Base-by-base conservation (phyloP, 2,329 filamentous ascomycete genomes). In the Ciborinia camelliae region DNA sequence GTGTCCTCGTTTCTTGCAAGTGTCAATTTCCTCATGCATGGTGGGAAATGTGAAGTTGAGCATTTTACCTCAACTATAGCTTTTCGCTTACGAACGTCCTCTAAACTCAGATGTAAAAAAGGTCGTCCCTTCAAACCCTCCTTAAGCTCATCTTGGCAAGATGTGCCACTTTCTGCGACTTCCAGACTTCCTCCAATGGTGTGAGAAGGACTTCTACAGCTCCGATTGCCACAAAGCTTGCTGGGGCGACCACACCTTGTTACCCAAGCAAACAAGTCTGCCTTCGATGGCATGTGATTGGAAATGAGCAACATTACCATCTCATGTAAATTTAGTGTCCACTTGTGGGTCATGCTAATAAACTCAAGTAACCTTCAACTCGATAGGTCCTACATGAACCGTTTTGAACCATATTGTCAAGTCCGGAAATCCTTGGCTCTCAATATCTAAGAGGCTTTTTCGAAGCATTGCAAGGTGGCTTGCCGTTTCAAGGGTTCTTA, bases 151-250 rank as follows among this genome's bases (percentile, higher is more conserved):
- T n/a, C 6, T 30, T 15, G 58, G 12, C 32, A 39, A 4, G 14
- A 14, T 30, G 12, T 8, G 9, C 45, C 15, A 12, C 14, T 26
- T 28, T 0, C 4, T 28, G 20, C 15, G 10, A 30, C 2, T 54
- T 39, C 52, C 23, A 8, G 0, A n/a, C 26, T 26, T 28, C 48
- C 30, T 5, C 43, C 57, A 23, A 60, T 37, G n/a, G 37, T 23
- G 30, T 60, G 57, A 6, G 57, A 60, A 37, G 43, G 41, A 18
- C 57, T 41, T 23, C 41, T 23, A 60, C 57, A 60, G 4, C 43
- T 20, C 2, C 32, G 5, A 3, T 60, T 48, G 3, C 57, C 57
- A 26, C 57, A 60, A 35, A 60, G 57, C 43, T 48, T 60, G 2
- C 41, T 37, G 15, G 39, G 26, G 0, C 6, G 3, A 18, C 32